Conservation (phyloP, 495 filamentous ascomycete species). For the Neurospora hispaniola region DNA sequence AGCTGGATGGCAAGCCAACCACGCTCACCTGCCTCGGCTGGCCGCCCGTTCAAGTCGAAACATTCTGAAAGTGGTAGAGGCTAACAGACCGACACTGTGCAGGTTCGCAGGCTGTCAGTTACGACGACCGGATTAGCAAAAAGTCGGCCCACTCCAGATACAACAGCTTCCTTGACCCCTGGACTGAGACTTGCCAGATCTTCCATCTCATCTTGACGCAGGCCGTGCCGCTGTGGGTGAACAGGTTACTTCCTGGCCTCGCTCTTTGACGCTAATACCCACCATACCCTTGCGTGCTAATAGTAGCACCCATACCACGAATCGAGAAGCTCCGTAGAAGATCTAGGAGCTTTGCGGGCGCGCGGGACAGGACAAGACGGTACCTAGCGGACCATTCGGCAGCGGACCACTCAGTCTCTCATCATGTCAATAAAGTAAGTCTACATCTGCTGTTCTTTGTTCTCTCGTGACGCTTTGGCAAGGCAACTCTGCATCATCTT, state of each 20-base stretch:
- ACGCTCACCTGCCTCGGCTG: neutral
- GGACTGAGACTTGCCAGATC: constrained; percentile 15
- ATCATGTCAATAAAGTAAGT: constrained; percentile 64
- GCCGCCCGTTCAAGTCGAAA: neutral
- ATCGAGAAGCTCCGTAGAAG: constrained; percentile 25
- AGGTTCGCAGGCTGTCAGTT: neutral
- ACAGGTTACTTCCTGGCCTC: constrained; percentile 8
- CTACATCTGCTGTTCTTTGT: constrained; percentile 13
- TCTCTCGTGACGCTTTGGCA: constrained; percentile 15
- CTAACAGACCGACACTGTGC: neutral
- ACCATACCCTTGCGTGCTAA: constrained; percentile 20
- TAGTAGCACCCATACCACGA: constrained; percentile 17
- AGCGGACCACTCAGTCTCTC: constrained; percentile 34
- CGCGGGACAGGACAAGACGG: constrained; percentile 21
- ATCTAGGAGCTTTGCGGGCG: constrained; percentile 6
- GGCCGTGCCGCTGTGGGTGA: constrained; percentile 13
- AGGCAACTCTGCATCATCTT: constrained; percentile 10
- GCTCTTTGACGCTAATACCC: constrained; percentile 9
- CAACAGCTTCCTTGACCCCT: constrained; percentile 2
- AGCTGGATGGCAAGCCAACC: neutral
- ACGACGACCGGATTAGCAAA: neutral
- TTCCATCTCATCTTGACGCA: constrained; percentile 14
- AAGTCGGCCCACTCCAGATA: constrained; percentile 10
- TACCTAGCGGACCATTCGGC: constrained; percentile 22
- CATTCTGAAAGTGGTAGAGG: neutral